Conservation (phyloP, 2,329 filamentous ascomycete species). For the Trichophyton simii region DNA sequence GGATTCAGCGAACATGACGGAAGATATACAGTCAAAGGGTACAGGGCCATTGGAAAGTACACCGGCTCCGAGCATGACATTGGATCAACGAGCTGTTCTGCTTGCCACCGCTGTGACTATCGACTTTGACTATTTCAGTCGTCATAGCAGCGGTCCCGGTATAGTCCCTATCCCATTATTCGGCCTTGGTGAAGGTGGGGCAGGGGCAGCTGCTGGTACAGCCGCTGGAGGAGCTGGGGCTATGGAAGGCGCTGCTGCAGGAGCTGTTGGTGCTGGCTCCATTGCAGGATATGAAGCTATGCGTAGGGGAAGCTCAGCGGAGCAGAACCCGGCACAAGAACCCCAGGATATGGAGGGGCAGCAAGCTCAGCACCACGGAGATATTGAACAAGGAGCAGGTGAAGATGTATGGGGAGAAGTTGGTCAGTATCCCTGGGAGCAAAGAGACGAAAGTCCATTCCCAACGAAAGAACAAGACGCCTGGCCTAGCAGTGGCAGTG, state of each 20-base stretch:
- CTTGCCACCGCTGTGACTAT: conserved; percentile 52
- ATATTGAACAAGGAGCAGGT: conserved; percentile 12
- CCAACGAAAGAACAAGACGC: conserved; percentile 19
- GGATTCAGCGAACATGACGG: conserved; percentile 42
- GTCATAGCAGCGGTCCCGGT: conserved; percentile 40
- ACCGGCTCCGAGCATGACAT: conserved; percentile 43
- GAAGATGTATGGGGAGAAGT: conserved; percentile 25
- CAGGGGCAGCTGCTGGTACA: conserved; percentile 20
- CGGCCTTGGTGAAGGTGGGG: conserved; percentile 32
- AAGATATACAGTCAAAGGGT: conserved; percentile 30
- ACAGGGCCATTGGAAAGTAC: conserved; percentile 16
- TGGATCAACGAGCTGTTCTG: conserved; percentile 55
- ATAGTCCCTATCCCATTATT: conserved; percentile 42
- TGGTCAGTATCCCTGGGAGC: conserved; percentile 10
- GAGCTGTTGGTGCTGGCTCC: conserved; percentile 43
- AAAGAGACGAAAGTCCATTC: conserved; percentile 8
- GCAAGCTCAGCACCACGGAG: background rate
- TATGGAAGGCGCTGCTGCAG: conserved; percentile 26
- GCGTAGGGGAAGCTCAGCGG: conserved; percentile 33
- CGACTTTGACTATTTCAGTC: conserved; percentile 57
- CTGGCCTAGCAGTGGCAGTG: conserved; percentile 3
- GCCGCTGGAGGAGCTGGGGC: conserved; percentile 11
- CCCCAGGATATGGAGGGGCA: conserved; percentile 6
- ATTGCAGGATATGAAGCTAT: conserved; percentile 54
- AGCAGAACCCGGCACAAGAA: conserved; percentile 9